Conservation (phyloP, 305 asterid genomes). For the Ruellia speciosa region DNA sequence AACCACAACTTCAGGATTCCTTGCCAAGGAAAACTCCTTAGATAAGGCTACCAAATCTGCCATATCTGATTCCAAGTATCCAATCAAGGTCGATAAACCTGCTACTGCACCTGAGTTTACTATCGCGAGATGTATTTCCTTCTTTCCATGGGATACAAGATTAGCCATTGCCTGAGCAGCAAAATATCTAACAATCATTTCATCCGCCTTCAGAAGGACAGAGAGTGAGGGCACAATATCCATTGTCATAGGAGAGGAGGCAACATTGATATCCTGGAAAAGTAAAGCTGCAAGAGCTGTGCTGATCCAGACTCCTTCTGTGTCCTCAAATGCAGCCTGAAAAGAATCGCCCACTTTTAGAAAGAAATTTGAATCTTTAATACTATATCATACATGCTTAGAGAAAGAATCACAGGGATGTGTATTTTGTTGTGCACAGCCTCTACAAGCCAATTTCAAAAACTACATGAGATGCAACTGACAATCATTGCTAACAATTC, state of each 20-base stretch:
- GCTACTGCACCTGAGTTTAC: conserved; percentile 69
- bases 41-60: conserved; percentile 56
- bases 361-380: conserved; percentile 13
- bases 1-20: conserved; percentile 66
- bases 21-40: conserved; percentile 62
- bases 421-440: conserved; percentile 1
- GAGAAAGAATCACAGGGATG: too few species aligned
- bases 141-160: conserved; percentile 58
- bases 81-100: conserved; percentile 57
- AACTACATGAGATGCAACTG: conserved; percentile 7
- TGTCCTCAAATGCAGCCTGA: conserved; percentile 73
- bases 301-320: conserved; percentile 75
- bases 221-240: conserved; percentile 47
- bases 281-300: conserved; percentile 68
- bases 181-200: conserved; percentile 58
- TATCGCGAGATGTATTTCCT: conserved; percentile 54
- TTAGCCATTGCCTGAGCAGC: conserved; percentile 89
- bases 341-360: conserved; percentile 25
- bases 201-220: conserved; percentile 53
- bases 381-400: too few species aligned
- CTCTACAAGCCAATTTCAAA: conserved; percentile 7
- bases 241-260: conserved; percentile 47
- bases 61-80: conserved; percentile 58
- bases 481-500: background rate
- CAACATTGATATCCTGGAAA: conserved; percentile 54